These are phyloP conservation scores for Alternaria incomplexa DNA, from an alignment of 2,329 filamentous ascomycete genomes.

Conservation along the genomic window DNA sequence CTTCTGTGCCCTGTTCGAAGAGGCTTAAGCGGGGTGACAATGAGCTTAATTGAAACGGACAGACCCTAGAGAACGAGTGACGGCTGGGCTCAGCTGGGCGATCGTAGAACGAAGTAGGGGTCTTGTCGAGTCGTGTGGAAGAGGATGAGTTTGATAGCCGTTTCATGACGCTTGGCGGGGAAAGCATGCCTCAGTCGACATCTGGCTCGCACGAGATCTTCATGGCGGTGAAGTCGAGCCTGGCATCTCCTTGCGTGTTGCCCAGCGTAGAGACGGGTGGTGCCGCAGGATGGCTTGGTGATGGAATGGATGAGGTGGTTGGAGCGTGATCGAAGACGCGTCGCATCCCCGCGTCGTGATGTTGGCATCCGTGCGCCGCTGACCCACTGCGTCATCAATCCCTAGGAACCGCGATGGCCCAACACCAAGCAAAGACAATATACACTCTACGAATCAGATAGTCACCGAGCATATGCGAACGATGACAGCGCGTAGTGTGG, in stretches of 20 bases:
- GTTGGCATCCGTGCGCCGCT: background rate
- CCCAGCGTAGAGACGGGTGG: background rate
- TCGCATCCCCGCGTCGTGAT: background rate
- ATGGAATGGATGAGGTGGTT: background rate
- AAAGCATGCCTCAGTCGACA: conserved; percentile 17
- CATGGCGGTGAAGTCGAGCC: background rate
- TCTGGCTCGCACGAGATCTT: background rate
- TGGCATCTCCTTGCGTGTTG: background rate
- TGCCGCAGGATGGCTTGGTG: background rate
- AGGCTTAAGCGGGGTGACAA: conserved; percentile 9
- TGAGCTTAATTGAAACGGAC: conserved; percentile 25
- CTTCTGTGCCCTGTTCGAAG: conserved; percentile 6
- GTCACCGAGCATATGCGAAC: background rate
- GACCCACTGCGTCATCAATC: background rate
- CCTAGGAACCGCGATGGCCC: background rate
- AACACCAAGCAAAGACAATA: background rate
- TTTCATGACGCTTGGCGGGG: conserved; percentile 27
- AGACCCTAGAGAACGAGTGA: conserved; percentile 4
- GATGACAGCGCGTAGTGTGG: background rate
- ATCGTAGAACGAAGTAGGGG: conserved; percentile 15
- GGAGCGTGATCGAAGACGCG: background rate
- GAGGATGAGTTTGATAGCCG: conserved; percentile 20
- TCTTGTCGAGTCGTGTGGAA: conserved; percentile 11
- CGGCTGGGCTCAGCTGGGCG: conserved; percentile 8
- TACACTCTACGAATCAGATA: background rate